These are phyloP conservation scores for Pythium monospermum DNA, from an alignment of 352 stramenopile species.

Conservation along the genomic window DNA sequence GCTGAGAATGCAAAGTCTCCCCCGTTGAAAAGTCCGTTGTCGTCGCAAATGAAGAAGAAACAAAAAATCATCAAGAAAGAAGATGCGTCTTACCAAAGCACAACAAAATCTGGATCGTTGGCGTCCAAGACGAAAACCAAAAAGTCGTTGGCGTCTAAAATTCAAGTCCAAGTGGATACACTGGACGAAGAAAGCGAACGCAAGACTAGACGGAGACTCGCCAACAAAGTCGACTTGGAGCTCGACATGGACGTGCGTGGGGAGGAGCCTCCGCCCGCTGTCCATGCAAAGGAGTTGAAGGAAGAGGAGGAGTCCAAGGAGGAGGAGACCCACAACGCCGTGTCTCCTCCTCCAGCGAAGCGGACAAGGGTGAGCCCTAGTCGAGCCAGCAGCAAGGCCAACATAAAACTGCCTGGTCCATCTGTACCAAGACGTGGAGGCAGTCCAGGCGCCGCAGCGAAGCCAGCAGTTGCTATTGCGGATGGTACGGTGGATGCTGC, in stretches of 20 bases:
- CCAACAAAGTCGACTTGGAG: conserved; percentile 45
- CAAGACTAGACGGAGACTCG: conserved; percentile 25
- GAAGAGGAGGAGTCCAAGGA: no score
- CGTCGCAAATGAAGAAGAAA: conserved; percentile 1
- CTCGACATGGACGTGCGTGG: conserved; percentile 44
- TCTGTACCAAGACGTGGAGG: no score
- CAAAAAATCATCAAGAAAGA: no score
- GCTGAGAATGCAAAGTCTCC: not conserved
- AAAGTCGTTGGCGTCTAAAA: conserved; percentile 2
- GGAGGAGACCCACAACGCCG: no score
- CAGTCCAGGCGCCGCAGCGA: no score
- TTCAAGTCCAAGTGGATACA: conserved; percentile 45
- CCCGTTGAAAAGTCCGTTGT: not conserved
- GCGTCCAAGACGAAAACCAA: not conserved
- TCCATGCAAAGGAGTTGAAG: no score
- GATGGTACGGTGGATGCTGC: conserved; percentile 5
- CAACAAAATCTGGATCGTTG: not conserved
- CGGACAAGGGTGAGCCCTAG: no score
- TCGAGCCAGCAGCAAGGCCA: no score
- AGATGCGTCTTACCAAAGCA: no score
- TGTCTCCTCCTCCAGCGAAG: no score
- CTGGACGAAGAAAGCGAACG: conserved; percentile 47
- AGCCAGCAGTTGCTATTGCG: not conserved
- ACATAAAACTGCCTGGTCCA: no score
- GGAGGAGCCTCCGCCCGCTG: not conserved